Conservation (phyloP, 495 filamentous ascomycete genomes). For the Penicillium steckii region DNA sequence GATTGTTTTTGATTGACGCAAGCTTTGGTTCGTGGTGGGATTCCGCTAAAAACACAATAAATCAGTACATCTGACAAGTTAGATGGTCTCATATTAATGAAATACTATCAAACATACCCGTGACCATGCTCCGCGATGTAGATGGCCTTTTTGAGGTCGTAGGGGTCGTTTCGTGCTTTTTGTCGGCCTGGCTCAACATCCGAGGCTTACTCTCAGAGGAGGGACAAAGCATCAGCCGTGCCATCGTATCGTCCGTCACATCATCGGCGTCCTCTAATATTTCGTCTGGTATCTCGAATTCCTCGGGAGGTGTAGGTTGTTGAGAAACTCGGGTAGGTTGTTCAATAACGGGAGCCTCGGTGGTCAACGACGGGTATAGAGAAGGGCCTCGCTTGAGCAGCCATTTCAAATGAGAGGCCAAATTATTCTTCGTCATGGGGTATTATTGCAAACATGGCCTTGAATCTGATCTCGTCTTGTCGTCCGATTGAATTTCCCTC, state of each 20-base stretch:
- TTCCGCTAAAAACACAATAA: background rate
- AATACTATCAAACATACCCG: constrained; percentile 19
- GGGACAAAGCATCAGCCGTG: constrained; percentile 51
- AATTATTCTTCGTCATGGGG: constrained; percentile 55
- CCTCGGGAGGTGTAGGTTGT: constrained; percentile 20
- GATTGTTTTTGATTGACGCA: constrained; percentile 19
- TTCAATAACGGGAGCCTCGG: constrained; percentile 23
- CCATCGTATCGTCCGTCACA: constrained; percentile 49
- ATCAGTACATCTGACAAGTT: background rate
- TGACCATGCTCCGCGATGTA: constrained; percentile 11
- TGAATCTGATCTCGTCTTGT: constrained; percentile 9
- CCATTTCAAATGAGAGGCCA: constrained; percentile 50
- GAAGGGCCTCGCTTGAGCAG: constrained; percentile 44
- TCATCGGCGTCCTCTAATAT: constrained; percentile 24
- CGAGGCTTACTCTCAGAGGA: constrained; percentile 51
- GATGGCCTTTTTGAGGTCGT: constrained; percentile 30
- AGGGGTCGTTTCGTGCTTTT: constrained; percentile 11
- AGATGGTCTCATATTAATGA: background rate
- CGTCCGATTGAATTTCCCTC: too few relatives aligned
- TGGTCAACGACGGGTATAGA: constrained; percentile 31
- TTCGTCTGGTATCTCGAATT: constrained; percentile 18
- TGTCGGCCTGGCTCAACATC: constrained; percentile 37
- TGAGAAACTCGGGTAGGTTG: constrained; percentile 14
- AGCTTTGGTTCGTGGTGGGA: constrained; percentile 13
- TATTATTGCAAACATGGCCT: constrained; percentile 32